Percentiles rank a stretch among this genome's conserved stretches.
phyloP scores from a whole-genome alignment of 768 basidiomycete species.

The Sporobolomyces phaffii region DNA sequence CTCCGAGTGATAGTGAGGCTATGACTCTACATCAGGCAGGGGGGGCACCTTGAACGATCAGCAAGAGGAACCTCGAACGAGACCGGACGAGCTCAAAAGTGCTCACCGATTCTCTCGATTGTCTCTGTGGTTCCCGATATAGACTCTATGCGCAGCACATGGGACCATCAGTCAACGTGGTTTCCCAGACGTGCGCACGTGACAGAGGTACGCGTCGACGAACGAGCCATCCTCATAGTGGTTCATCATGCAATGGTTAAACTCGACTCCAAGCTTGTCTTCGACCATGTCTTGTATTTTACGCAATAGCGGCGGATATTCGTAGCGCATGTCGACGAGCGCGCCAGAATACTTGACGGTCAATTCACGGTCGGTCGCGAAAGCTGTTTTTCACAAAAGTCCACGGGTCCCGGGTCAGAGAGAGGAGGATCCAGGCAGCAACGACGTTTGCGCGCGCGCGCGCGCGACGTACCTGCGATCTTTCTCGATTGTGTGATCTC shows the following conservation, averaged over 20 bases:
- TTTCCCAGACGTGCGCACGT: neutral
- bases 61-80: neutral
- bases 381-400: constrained; percentile 44
- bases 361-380: constrained; percentile 45
- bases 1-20: constrained; percentile 49
- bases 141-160: neutral
- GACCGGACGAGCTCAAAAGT: neutral
- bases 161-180: constrained; percentile 6
- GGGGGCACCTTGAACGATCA: neutral
- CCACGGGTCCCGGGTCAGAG: too few species aligned
- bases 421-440: too few species aligned
- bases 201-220: constrained; percentile 17
- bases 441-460: too few species aligned
- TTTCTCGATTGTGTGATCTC: constrained; percentile 48
- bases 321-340: constrained; percentile 46
- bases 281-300: constrained; percentile 46
- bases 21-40: constrained; percentile 42
- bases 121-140: constrained; percentile 42
- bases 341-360: constrained; percentile 48
- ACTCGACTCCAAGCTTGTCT: constrained; percentile 44
- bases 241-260: constrained; percentile 52
- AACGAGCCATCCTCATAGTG: constrained; percentile 48
- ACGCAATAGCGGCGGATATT: constrained; percentile 45
- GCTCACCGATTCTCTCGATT: constrained; percentile 46
- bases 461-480: constrained; percentile 42